Evolutionary conservation across 2,329 filamentous ascomycete species (phyloP), one percentile per base, ranked within the genome.

Genomic region (Aspergillus piperis): DNA sequence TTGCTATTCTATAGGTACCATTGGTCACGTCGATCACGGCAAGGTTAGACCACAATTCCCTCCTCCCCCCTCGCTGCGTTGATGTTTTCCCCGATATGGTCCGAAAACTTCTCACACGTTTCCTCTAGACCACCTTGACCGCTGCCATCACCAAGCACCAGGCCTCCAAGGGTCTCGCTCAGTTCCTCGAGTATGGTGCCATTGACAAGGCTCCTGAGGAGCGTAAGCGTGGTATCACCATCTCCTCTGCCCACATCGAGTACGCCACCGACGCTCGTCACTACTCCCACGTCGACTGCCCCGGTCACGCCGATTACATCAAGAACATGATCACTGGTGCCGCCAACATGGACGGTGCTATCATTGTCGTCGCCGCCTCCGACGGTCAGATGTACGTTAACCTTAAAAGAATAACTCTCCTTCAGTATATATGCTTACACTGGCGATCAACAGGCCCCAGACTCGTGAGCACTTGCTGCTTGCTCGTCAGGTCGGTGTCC

Each of bases 271-370:
- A 96, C 0, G 85, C 84, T 77, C 90, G 95, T 75, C 95, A 99
- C 84, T 99, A 99, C 83, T 95, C 95, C 73, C 95, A 99, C 87
- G 95, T 99, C 84, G 95, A 99, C 87, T 99, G 95, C 82, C 95
- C 95, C 61, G 95, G 95, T 82, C 95, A 99, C 89, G 95, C 95
- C 81, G 95, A 99, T 92, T 99, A 99, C 86, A 98, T 99, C 85
- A 99, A 99, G 88, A 99, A 99, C 89, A 99, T 99, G 95, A 99
- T 99, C 80, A 99, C 95, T 69, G 95, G 95, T 88, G 93, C 95
- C 65, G 94, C 96, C 73, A 96, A 92, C 85, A 99, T 99, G 95
- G 95, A 99, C 73, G 95, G 95, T 73, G 94, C 95, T 73, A 94
- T 99, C 77, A 97, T 99, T 73, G 95, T 99, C 69, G 96, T 99